Conservation (phyloP, 2,329 filamentous ascomycete species). For the Aureobasidium namibiae region DNA sequence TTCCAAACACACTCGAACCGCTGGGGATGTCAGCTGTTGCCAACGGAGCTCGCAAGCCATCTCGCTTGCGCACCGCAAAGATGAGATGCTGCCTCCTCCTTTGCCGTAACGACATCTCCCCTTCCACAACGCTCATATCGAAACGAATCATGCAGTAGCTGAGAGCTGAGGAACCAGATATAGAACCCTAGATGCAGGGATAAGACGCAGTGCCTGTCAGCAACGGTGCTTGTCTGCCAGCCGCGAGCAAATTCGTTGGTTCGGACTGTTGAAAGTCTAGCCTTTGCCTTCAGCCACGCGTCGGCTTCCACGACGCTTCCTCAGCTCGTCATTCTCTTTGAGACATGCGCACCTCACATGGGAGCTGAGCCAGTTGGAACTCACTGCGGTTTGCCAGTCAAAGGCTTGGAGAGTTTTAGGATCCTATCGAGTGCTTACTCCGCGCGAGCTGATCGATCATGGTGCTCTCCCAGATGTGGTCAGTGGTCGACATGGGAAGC, state of each 20-base stretch:
- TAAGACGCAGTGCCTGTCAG: neutral
- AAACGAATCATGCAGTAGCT: neutral
- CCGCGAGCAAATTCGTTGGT: neutral
- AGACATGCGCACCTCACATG: neutral
- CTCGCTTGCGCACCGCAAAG: no score
- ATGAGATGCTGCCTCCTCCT: no score
- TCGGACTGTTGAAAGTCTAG: neutral
- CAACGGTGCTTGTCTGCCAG: neutral
- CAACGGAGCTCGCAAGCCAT: neutral
- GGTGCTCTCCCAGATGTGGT: no score
- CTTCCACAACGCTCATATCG: neutral
- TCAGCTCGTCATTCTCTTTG: neutral
- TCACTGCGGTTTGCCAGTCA: neutral
- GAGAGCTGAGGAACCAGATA: neutral
- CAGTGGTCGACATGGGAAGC: neutral
- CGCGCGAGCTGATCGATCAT: neutral
- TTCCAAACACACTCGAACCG: no score
- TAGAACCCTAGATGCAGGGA: neutral
- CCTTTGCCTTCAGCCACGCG: neutral
- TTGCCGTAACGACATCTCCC: neutral
- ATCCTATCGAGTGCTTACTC: neutral
- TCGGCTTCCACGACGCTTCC: neutral
- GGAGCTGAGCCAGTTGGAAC: neutral
- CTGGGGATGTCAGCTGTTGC: neutral
- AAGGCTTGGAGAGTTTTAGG: neutral